Evolutionary conservation across 805 yeast genomes (phyloP), one percentile per base, ranked within the genome.

Genomic region (Sugiyamaella valdiviana): DNA sequence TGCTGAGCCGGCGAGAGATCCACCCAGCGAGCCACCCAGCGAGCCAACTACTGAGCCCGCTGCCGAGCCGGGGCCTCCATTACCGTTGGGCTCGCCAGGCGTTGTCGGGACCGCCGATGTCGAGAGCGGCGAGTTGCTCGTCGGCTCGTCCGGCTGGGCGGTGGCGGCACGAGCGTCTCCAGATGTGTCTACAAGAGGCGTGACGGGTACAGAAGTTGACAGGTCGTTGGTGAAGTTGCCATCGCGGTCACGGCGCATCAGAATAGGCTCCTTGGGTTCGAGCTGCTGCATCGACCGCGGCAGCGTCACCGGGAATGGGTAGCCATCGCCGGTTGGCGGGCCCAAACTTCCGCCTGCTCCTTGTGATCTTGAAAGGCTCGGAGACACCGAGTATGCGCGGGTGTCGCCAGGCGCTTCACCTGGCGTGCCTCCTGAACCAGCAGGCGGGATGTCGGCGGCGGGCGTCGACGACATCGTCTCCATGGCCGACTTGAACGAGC

Each of bases 241-340:
- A 55, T 70, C 72, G 44, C 73, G 72, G 53, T 74, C 73, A 53
- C 79, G 65, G 46, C 79, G 71, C 55, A 81, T 72, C 56, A 85
- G 71, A 51, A 85, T 85, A 2, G 93, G 90, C 46, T 80, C 80
- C 57, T 79, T 83, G 16, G 93, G 91, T 56, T 76, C 84, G 51
- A 80, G 69, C 53, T 78, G 80, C 32, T 76, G 70, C 89, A 84
- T 81, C 36, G 85, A 79, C 15, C 84, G 80, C 15, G 88, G 87
- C 48, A 81, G 66, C 32, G 40, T 29, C 22, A 61, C 49, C 36
- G 60, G 60, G 43, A 60, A 59, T 24, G 61, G 61, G 38, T 59
- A 58, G 6, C 55, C 53, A 38, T 52, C 52, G 17, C 17, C 29
- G 2, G 39, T 20, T 6, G 44, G 14, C 44, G 9, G 36, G 36